Conservation (phyloP, 176 grass and related monocot species). For the Zoysia pacifica region DNA sequence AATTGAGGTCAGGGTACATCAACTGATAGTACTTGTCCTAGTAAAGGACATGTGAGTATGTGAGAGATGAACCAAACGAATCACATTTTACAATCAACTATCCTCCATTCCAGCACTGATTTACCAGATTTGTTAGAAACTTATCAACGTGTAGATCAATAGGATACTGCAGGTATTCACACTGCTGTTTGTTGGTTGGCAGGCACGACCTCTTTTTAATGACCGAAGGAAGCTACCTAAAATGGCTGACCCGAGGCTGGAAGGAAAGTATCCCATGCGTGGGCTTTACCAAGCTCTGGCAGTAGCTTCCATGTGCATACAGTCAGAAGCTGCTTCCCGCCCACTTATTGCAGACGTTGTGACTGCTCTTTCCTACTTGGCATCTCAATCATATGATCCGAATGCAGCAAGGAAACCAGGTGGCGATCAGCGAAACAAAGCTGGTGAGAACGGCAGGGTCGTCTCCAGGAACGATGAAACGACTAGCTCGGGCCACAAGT, state of each 20-base stretch:
- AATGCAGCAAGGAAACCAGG: conserved; percentile 37
- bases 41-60: background rate
- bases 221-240: conserved; percentile 82
- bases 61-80: no score
- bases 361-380: conserved; percentile 87
- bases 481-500: conserved; percentile 47
- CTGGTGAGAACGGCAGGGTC: conserved; percentile 39
- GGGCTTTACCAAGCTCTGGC: conserved; percentile 92
- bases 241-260: conserved; percentile 80
- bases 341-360: conserved; percentile 87
- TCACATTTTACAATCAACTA: background rate
- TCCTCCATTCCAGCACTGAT: background rate
- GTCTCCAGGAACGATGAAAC: conserved; percentile 39
- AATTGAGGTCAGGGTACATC: background rate
- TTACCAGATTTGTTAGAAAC: conserved; percentile 1
- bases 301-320: conserved; percentile 93
- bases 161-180: conserved; percentile 11
- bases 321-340: conserved; percentile 76
- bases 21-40: background rate
- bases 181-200: conserved; percentile 7
- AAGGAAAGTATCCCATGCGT: conserved; percentile 81
- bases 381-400: conserved; percentile 62
- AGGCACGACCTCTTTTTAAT: conserved; percentile 84
- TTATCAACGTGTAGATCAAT: background rate
- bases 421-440: conserved; percentile 40